Conservation (phyloP, 192 early-diverging fungal species). For the Mortierella hygrophila region DNA sequence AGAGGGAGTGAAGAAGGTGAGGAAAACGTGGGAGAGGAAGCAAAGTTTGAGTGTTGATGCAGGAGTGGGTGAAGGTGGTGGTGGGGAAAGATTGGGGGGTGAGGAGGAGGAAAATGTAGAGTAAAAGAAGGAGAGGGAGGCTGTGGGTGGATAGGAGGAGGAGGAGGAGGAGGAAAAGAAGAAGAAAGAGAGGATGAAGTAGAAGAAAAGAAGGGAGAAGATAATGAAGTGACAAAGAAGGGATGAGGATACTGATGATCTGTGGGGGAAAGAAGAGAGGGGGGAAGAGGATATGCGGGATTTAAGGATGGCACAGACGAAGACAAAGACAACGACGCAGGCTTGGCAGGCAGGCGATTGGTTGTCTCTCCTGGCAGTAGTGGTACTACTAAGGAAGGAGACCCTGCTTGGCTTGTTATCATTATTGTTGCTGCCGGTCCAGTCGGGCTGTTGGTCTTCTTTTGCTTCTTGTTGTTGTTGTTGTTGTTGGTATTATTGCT, state of each 20-base stretch:
- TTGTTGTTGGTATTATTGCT: neutral
- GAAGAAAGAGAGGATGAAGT: neutral
- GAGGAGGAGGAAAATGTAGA: neutral
- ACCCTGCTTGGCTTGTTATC: no score
- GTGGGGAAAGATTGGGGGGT: no score
- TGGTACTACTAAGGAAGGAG: no score
- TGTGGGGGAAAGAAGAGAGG: no score
- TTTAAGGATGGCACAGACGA: neutral
- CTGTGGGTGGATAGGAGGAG: neutral
- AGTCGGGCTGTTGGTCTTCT: neutral
- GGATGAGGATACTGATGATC: neutral
- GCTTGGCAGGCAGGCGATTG: neutral
- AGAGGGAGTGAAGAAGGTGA: neutral
- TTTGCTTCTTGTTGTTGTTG: neutral
- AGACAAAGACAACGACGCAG: neutral
- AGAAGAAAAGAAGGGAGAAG: neutral
- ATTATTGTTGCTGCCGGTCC: no score
- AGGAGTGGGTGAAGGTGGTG: no score
- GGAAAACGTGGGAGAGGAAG: neutral
- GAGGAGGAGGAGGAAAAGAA: neutral
- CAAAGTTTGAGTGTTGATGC: no score
- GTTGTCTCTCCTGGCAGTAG: no score
- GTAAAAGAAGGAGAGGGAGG: neutral
- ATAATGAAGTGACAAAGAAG: neutral
- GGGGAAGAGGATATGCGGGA: neutral